phyloP scores from a whole-genome alignment of 441 rosid species.

The Sinapis alba region DNA sequence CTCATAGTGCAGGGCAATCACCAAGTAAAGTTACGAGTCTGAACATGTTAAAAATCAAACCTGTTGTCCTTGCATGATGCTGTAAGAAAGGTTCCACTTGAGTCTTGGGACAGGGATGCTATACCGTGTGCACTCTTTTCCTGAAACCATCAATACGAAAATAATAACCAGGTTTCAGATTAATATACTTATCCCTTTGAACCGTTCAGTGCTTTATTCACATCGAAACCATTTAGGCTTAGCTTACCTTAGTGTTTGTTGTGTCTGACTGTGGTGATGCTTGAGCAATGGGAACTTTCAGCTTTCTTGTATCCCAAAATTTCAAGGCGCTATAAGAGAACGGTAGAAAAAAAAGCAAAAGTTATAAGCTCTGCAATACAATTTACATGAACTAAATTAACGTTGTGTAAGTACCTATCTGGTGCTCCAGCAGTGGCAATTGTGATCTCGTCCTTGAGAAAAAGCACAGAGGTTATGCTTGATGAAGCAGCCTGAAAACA shows the following conservation, averaged over 20 bases:
- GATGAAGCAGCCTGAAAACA: conserved; percentile 68
- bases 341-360: neutral
- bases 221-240: neutral
- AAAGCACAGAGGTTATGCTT: conserved; percentile 89
- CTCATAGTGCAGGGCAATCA: neutral
- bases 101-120: neutral
- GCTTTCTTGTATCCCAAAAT: neutral
- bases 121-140: neutral
- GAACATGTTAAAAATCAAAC: neutral
- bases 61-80: neutral
- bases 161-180: neutral
- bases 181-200: neutral
- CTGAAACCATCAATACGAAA: neutral
- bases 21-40: neutral
- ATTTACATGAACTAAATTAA: neutral
- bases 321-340: neutral
- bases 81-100: neutral
- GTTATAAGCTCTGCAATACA: neutral
- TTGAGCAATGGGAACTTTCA: neutral
- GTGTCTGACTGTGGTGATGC: neutral
- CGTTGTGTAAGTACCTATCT: conserved; percentile 58
- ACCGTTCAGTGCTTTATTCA: neutral
- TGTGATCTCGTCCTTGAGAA: conserved; percentile 78
- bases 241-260: neutral
- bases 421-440: conserved; percentile 90